phyloP scores from a whole-genome alignment of 2,329 filamentous ascomycete species.

The Phyllosticta citribraziliensis region DNA sequence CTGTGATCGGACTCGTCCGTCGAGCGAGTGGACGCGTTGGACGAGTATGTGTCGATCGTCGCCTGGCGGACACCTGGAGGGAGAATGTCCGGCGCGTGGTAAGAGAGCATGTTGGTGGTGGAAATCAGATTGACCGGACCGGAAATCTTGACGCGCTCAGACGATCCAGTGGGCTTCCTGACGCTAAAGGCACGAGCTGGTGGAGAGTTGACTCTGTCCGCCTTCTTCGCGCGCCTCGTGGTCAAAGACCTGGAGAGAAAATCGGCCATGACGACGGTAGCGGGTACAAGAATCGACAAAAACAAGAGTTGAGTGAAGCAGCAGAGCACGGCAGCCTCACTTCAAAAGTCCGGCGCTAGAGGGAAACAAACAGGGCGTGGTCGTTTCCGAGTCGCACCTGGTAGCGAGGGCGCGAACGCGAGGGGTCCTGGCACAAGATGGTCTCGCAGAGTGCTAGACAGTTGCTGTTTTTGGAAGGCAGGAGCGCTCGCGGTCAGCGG shows the following conservation, averaged over 20 bases:
- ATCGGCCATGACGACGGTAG: conserved; percentile 6
- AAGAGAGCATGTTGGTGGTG: conserved; percentile 92
- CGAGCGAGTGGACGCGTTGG: conserved; percentile 44
- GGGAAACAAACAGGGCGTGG: neutral
- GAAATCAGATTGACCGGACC: conserved; percentile 77
- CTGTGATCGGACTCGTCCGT: conserved; percentile 65
- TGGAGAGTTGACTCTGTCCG: conserved; percentile 29
- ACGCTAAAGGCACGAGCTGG: conserved; percentile 30
- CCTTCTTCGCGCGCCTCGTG: conserved; percentile 55
- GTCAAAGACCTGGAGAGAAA: conserved; percentile 58
- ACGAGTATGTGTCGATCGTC: conserved; percentile 40
- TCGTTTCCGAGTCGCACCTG: neutral
- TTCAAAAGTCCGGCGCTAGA: neutral
- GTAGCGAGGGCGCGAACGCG: neutral
- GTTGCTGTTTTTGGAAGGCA: neutral
- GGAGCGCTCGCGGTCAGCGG: neutral
- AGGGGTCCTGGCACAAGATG: neutral
- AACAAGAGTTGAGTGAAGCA: neutral
- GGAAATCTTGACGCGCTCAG: conserved; percentile 69
- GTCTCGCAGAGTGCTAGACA: neutral
- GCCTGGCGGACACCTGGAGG: conserved; percentile 19
- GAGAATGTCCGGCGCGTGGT: conserved; percentile 77
- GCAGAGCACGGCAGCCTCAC: neutral
- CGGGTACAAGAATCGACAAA: neutral
- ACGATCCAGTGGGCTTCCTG: conserved; percentile 27